Evolutionary conservation across 2,329 filamentous ascomycete genomes (phyloP).

Genomic region (Chlorencoelia australis): DNA sequence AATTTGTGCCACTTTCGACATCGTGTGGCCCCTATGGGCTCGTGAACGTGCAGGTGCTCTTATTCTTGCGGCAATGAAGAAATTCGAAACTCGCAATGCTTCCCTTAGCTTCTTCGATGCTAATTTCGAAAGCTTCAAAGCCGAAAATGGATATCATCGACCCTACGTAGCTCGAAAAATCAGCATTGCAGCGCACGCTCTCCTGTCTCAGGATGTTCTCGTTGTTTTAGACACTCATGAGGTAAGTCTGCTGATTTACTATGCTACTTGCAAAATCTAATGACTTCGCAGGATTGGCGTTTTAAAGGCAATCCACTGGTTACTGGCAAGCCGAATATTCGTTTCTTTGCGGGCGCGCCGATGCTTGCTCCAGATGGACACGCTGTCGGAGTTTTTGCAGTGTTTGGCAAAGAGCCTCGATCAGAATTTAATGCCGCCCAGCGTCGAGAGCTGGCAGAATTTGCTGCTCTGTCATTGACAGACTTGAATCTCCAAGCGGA

Average conservation of each 20-base stretch:
- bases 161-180: constrained; percentile 19
- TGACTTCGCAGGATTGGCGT: constrained; percentile 28
- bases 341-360: constrained; percentile 30
- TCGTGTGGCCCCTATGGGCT: constrained; percentile 16
- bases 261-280: constrained; percentile 1
- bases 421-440: constrained; percentile 18
- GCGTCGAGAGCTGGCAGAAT: constrained; percentile 23
- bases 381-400: constrained; percentile 25
- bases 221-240: constrained; percentile 27
- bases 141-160: constrained; percentile 23
- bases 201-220: constrained; percentile 27
- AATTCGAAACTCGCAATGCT: constrained; percentile 22
- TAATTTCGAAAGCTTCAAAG: constrained; percentile 25
- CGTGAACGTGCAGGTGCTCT: constrained; percentile 15
- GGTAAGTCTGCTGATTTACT: constrained; percentile 15
- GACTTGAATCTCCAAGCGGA: constrained; percentile 11
- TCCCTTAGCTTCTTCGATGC: constrained; percentile 28
- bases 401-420: constrained; percentile 23
- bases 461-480: constrained; percentile 12
- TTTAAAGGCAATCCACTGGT: constrained; percentile 27
- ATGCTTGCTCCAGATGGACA: constrained; percentile 24
- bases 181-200: constrained; percentile 29
- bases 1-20: constrained; percentile 16
- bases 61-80: constrained; percentile 19
- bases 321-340: constrained; percentile 19